Percentiles rank a stretch among this genome's conserved stretches.
These are phyloP conservation scores for Ceriops decandra DNA, from an alignment of 345 rosid species.

Conservation along the genomic window DNA sequence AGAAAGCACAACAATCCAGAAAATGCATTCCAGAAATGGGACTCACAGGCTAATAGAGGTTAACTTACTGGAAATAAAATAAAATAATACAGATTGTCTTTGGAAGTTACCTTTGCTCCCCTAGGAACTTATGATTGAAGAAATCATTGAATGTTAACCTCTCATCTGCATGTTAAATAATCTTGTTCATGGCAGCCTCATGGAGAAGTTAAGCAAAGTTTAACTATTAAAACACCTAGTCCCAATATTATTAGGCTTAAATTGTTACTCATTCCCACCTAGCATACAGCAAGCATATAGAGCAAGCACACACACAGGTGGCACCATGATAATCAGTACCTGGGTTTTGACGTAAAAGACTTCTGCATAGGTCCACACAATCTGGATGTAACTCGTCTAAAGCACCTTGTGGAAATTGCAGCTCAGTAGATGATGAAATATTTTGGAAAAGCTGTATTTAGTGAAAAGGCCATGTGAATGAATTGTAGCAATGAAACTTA, in stretches of 20 bases:
- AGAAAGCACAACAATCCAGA: background rate
- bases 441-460: conserved; percentile 68
- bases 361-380: conserved; percentile 70
- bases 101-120: conserved; percentile 48
- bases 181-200: background rate
- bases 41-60: background rate
- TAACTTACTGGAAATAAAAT: background rate
- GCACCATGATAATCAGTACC: conserved; percentile 33
- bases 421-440: conserved; percentile 62
- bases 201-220: conserved; percentile 1
- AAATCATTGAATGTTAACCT: conserved; percentile 67
- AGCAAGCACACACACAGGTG: background rate
- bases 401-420: conserved; percentile 59
- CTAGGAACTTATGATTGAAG: conserved; percentile 64
- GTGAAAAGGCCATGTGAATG: conserved; percentile 15
- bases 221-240: background rate
- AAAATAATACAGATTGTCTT: background rate
- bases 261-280: background rate
- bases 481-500: conserved; percentile 9
- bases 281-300: background rate
- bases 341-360: conserved; percentile 63
- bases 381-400: conserved; percentile 57
- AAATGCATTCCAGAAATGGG: conserved; percentile 3
- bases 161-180: conserved; percentile 46
- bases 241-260: conserved; percentile 1